A percentile compares a stretch with the other conserved stretches of the same genome.
Evolutionary conservation across 257 asterid species (phyloP).

Genomic region (Thymus mandschuricus): DNA sequence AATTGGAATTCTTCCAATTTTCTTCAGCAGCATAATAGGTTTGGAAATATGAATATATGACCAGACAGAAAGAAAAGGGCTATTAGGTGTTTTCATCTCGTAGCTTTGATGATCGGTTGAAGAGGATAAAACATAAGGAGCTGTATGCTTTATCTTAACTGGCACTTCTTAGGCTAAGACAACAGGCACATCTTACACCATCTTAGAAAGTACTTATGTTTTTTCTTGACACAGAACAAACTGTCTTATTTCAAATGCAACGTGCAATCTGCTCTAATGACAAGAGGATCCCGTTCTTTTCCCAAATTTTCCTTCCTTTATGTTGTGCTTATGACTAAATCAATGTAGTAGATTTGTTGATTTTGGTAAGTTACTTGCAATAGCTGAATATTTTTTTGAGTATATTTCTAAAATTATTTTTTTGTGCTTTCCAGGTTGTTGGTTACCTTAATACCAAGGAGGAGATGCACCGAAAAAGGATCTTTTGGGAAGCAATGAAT

Average conservation of each 20-base stretch:
- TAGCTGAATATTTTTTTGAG: constrained; percentile 20
- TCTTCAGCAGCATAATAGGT: constrained; percentile 12
- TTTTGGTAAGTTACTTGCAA: not conserved
- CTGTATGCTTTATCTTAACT: not conserved
- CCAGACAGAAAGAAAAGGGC: not conserved
- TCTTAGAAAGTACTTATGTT: not conserved
- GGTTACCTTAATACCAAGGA: constrained; percentile 57
- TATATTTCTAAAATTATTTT: constrained; percentile 13
- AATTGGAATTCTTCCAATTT: not conserved
- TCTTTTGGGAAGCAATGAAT: constrained; percentile 67
- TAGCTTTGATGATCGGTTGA: constrained; percentile 13
- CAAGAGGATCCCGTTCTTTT: constrained; percentile 13
- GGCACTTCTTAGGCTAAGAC: constrained; percentile 1
- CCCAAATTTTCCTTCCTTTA: not conserved
- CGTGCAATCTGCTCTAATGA: not conserved
- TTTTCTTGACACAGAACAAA: not conserved
- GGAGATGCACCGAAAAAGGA: constrained; percentile 52
- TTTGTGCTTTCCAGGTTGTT: constrained; percentile 47
- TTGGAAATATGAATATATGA: not conserved
- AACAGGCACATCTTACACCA: not conserved
- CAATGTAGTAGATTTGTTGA: not conserved
- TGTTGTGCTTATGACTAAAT: constrained; percentile 3
- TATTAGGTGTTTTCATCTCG: not conserved
- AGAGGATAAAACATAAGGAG: not conserved
- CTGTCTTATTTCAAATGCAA: not conserved